Percentiles rank a stretch among this genome's conserved stretches.
Evolutionary conservation across 2,329 filamentous ascomycete genomes (phyloP).

Genomic region (Calonectria pteridis): DNA sequence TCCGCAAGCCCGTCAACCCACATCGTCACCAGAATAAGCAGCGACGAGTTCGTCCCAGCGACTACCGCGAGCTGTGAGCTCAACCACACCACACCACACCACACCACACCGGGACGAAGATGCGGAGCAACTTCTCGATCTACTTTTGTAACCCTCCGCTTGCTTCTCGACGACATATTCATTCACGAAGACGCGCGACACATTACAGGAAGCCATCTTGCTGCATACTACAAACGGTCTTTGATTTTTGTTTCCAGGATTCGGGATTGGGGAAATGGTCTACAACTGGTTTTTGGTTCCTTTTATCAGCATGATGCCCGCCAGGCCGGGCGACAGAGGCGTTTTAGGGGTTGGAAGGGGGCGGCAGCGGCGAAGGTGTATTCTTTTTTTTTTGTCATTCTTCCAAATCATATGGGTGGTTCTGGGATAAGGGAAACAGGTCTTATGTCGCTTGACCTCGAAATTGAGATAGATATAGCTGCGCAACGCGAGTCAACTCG

Average conservation of each 20-base stretch:
- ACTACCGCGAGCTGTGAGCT: slow-evolving; percentile 84
- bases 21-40: slow-evolving; percentile 88
- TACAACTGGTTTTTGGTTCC: background rate
- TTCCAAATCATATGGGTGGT: background rate
- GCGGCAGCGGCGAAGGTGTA: slow-evolving; percentile 9
- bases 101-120: background rate
- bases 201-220: slow-evolving; percentile 16
- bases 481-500: slow-evolving; percentile 13
- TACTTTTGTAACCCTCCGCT: background rate
- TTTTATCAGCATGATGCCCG: slow-evolving; percentile 29
- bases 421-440: slow-evolving; percentile 15
- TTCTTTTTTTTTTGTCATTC: slow-evolving; percentile 23
- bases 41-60: slow-evolving; percentile 84
- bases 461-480: slow-evolving; percentile 3
- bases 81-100: too few species aligned
- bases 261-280: slow-evolving; percentile 13
- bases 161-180: slow-evolving; percentile 7
- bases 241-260: slow-evolving; percentile 30
- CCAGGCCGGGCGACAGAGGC: slow-evolving; percentile 34
- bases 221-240: slow-evolving; percentile 7
- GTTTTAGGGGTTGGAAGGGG: slow-evolving; percentile 30
- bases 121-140: background rate
- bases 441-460: background rate
- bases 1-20: slow-evolving; percentile 95
- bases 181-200: background rate